Percentiles rank a stretch among this genome's conserved stretches.
Conservation (phyloP, 106 monocot genomes). For the Posidonia australis region DNA sequence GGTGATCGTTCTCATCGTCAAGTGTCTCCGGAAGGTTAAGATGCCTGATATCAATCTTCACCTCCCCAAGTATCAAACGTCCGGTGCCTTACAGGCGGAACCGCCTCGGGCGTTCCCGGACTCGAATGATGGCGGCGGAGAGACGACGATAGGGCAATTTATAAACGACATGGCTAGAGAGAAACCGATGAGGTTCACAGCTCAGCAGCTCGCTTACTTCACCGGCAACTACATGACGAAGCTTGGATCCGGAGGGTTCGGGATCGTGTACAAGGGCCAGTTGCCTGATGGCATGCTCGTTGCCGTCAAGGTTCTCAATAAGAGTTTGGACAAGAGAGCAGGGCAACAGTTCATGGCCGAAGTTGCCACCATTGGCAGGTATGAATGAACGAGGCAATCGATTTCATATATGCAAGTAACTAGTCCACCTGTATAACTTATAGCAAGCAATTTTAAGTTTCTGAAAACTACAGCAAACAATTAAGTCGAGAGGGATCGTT, state of each 20-base stretch:
- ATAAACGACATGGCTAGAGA: neutral
- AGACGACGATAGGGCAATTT: neutral
- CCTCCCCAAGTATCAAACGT: neutral
- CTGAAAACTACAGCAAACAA: no score
- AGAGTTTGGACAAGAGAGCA: slow-evolving; percentile 1
- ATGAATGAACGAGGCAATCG: no score
- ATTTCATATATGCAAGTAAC: no score
- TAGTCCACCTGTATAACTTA: no score
- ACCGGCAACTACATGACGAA: no score
- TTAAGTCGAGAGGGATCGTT: no score
- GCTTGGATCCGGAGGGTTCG: slow-evolving; percentile 7
- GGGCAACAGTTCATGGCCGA: slow-evolving; percentile 12
- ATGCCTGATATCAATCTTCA: neutral
- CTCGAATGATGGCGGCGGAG: neutral
- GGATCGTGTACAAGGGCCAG: slow-evolving; percentile 3
- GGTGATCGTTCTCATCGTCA: neutral
- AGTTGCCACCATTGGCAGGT: slow-evolving; percentile 1
- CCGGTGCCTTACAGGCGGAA: neutral
- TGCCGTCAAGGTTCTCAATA: slow-evolving; percentile 3
- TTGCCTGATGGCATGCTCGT: neutral
- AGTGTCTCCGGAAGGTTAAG: neutral
- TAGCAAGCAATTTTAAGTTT: no score
- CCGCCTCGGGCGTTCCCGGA: neutral
- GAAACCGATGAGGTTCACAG: no score
- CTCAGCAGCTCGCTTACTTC: no score